These are phyloP conservation scores for Pseudogymnoascus sp. DNA, from an alignment of 2,329 filamentous ascomycete species.

Conservation along the genomic window DNA sequence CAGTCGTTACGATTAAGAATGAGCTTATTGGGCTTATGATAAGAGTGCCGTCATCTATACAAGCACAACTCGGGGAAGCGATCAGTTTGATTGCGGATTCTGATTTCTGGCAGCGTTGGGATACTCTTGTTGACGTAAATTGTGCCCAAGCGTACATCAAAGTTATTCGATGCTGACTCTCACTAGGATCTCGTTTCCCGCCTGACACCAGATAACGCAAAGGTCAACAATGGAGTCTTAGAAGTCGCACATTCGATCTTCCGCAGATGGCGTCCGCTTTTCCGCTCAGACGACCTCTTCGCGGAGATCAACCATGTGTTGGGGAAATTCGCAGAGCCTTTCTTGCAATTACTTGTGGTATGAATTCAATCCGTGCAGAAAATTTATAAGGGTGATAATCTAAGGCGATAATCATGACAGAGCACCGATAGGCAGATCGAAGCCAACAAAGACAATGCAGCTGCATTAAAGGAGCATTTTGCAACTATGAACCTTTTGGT, in stretches of 20 bases:
- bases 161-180: constrained; percentile 16
- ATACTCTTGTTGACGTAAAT: constrained; percentile 78
- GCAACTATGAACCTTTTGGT: constrained; percentile 79
- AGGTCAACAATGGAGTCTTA: constrained; percentile 85
- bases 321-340: constrained; percentile 72
- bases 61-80: constrained; percentile 89
- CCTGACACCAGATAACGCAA: constrained; percentile 71
- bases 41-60: constrained; percentile 74
- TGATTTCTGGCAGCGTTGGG: constrained; percentile 94
- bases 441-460: constrained; percentile 67
- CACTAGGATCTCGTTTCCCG: constrained; percentile 75
- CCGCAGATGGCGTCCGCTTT: constrained; percentile 87
- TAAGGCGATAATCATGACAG: constrained; percentile 27
- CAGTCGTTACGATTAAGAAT: constrained; percentile 85
- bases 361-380: constrained; percentile 21
- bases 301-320: constrained; percentile 96
- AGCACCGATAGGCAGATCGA: constrained; percentile 65
- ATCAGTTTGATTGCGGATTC: constrained; percentile 97
- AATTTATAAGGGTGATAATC: constrained; percentile 1
- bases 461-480: constrained; percentile 67
- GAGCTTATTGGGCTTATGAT: constrained; percentile 98
- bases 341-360: constrained; percentile 70
- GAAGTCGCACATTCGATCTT: constrained; percentile 99
- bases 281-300: constrained; percentile 86
- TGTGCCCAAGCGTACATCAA: neutral